Evolutionary conservation across 2,329 filamentous ascomycete species (phyloP), one percentile per base, ranked within the genome.

Genomic region (Dactylellina sp.): DNA sequence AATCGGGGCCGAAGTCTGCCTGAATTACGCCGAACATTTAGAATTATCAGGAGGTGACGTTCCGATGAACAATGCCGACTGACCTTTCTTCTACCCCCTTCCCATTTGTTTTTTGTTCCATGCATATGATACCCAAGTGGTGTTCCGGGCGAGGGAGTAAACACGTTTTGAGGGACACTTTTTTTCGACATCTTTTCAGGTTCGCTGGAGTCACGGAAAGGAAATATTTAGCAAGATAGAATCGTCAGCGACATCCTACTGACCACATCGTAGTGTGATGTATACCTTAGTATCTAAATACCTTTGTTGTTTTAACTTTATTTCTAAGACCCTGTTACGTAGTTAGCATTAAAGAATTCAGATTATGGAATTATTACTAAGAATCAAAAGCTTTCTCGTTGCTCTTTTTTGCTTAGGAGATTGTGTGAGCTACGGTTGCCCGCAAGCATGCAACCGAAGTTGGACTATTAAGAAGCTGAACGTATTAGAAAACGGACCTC

Each of bases 71-170:
- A 6, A 12, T 40, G 14, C 11, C 5, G 12, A 40, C 9, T 3
- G 14, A 40, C 32, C 32, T 55, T 55, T 55, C 39, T 32, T 44
- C 22, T 57, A 20, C 25, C 37, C n/a, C n/a, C 37, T 57, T 44
- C 20, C 57, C 50, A 42, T 71, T 71, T 71, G 20, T 40, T 64
- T 71, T 71, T 63, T 64, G 59, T 71, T 59, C 32, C 63, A 52
- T 71, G 57, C 50, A 71, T 71, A 71, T 71, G 66, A 71, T 71
- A 71, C 66, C 66, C 66, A 71, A 50, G 66, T 62, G 65, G 65
- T 53, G 63, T 59, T 63, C 50, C 46, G 40, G 66, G 66, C 59
- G 57, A 71, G 66, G 66, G 66, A 63, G 66, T 71, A 71, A 71
- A 59, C 44, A 50, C 61, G 50, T 59, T 71, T 71, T 64, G 52